These are phyloP conservation scores for Daldinia grandis DNA, from an alignment of 495 filamentous ascomycete species.

Conservation along the genomic window DNA sequence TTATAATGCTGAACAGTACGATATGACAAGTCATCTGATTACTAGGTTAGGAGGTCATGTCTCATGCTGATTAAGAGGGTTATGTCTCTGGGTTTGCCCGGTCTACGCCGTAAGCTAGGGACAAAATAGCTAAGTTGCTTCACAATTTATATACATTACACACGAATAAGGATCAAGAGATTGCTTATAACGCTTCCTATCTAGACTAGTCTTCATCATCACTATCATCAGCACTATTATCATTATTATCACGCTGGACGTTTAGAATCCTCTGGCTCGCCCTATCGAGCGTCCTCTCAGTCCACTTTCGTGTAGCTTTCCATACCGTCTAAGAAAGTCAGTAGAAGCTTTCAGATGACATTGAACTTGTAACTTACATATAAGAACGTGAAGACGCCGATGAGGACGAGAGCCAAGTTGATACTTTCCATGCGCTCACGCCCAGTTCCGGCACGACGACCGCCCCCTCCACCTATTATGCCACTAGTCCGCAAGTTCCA, in stretches of 20 bases:
- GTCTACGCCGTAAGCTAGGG: too few relatives aligned
- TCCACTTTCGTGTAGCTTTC: constrained; percentile 78
- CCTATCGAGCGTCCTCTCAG: constrained; percentile 71
- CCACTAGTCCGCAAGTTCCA: constrained; percentile 67
- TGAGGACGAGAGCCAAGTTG: constrained; percentile 77
- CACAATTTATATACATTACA: too few relatives aligned
- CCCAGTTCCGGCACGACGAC: constrained; percentile 67
- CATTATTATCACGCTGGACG: constrained; percentile 77
- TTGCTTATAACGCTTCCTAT: constrained; percentile 13
- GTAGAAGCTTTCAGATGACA: constrained; percentile 33
- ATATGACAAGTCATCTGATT: background rate
- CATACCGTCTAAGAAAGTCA: constrained; percentile 70
- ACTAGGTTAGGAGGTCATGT: background rate
- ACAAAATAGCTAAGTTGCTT: too few relatives aligned
- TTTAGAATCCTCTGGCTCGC: constrained; percentile 83
- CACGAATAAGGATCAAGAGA: background rate
- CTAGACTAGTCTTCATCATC: constrained; percentile 46
- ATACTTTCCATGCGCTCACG: constrained; percentile 76
- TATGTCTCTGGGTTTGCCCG: too few relatives aligned
- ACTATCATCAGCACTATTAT: constrained; percentile 71
- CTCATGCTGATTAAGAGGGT: background rate
- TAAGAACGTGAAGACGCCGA: constrained; percentile 84
- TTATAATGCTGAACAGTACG: background rate
- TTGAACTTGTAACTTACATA: constrained; percentile 64
- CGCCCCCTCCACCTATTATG: constrained; percentile 51